These are phyloP conservation scores for Carnegiea gigantea DNA, from an alignment of 179 eudicot species.

Conservation along the genomic window DNA sequence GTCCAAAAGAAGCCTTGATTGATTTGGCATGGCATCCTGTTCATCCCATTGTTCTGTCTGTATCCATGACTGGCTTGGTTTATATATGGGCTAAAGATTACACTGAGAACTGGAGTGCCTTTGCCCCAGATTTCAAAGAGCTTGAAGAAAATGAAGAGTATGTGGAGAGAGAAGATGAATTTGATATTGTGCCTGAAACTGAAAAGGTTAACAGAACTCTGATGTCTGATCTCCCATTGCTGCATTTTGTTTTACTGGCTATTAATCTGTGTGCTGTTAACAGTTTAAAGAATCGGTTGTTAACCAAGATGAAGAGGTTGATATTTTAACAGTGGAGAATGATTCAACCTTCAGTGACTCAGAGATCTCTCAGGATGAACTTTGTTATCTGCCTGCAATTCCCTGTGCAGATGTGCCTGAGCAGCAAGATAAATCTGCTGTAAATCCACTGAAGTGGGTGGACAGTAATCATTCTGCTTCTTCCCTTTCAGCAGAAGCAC, in stretches of 20 bases:
- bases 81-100: conserved; percentile 99
- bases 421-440: conserved; percentile 59
- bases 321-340: conserved; percentile 68
- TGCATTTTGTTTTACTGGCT: conserved; percentile 11
- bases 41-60: conserved; percentile 84
- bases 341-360: conserved; percentile 89
- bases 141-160: conserved; percentile 99
- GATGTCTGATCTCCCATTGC: neutral
- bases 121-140: conserved; percentile 97
- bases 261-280: conserved; percentile 6
- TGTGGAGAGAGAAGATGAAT: conserved; percentile 97
- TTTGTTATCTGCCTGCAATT: conserved; percentile 71
- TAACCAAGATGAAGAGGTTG: conserved; percentile 89
- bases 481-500: conserved; percentile 68
- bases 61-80: conserved; percentile 75
- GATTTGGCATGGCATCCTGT: conserved; percentile 99
- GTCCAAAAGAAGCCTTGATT: conserved; percentile 90
- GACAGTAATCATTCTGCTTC: conserved; percentile 66
- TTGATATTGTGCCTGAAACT: conserved; percentile 80
- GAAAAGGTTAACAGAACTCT: conserved; percentile 54
- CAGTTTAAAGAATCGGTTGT: conserved; percentile 82
- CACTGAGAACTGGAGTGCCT: conserved; percentile 98
- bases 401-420: conserved; percentile 74
- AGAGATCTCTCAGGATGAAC: conserved; percentile 87
- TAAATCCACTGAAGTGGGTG: conserved; percentile 50